Evolutionary conservation across 441 rosid species (phyloP).

Genomic region (Biscutella auriculata): DNA sequence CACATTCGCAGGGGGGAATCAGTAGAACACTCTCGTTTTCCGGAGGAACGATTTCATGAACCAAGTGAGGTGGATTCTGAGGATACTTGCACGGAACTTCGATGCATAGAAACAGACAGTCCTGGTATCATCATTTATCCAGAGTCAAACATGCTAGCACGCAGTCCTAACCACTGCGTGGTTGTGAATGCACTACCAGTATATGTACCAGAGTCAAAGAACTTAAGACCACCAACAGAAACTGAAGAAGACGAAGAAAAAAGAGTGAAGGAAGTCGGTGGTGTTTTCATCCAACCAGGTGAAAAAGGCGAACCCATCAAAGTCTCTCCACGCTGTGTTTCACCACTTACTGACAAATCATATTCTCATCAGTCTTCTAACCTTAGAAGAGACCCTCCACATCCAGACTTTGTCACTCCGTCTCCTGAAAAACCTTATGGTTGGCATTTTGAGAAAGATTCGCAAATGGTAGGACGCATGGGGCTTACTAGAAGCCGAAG

Average conservation of each 20-base stretch:
- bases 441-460: constrained; percentile 32
- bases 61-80: constrained; percentile 36
- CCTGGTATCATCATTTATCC: constrained; percentile 19
- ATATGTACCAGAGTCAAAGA: constrained; percentile 22
- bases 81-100: constrained; percentile 47
- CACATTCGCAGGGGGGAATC: constrained; percentile 19
- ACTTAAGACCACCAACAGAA: constrained; percentile 23
- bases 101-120: constrained; percentile 41
- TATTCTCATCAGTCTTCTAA: constrained; percentile 12
- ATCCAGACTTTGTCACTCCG: background rate
- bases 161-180: constrained; percentile 11
- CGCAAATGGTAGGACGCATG: constrained; percentile 26
- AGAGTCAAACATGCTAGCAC: constrained; percentile 17
- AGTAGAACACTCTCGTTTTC: constrained; percentile 14
- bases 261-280: constrained; percentile 24
- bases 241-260: constrained; percentile 28
- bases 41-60: constrained; percentile 23
- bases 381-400: constrained; percentile 5
- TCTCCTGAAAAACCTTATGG: constrained; percentile 35
- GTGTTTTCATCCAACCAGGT: constrained; percentile 14
- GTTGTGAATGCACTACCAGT: constrained; percentile 22
- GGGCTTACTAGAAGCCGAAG: constrained; percentile 55
- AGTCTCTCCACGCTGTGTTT: constrained; percentile 21
- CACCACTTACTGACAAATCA: constrained; percentile 30
- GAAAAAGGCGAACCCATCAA: constrained; percentile 21